Percentiles rank a stretch among this genome's conserved stretches.
phyloP scores from a whole-genome alignment of 2,329 filamentous ascomycete species.

The Colletotrichum sidae region DNA sequence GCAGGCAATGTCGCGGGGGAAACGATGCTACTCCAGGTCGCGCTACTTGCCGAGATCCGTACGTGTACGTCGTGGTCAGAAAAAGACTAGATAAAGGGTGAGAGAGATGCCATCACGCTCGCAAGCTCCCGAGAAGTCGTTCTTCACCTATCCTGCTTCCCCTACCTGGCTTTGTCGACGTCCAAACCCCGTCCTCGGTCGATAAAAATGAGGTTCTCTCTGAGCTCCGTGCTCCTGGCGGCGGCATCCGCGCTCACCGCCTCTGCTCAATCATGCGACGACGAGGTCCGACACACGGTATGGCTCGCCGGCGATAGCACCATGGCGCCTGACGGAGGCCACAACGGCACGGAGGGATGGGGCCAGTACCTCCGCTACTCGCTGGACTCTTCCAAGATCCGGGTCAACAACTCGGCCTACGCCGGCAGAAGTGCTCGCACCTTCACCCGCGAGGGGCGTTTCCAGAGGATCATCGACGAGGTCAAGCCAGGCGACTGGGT shows the following conservation, averaged over 20 bases:
- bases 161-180: not conserved
- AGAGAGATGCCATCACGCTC: not conserved
- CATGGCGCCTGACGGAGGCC: constrained; percentile 60
- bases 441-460: constrained; percentile 74
- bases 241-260: constrained; percentile 5
- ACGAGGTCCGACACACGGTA: constrained; percentile 49
- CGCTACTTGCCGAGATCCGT: constrained; percentile 26
- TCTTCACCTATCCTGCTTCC: fast-evolving
- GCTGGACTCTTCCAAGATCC: constrained; percentile 42
- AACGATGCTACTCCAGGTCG: constrained; percentile 1
- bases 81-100: not conserved
- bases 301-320: constrained; percentile 72
- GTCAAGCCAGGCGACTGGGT: constrained; percentile 72
- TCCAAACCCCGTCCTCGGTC: not conserved
- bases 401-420: constrained; percentile 71
- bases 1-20: constrained; percentile 19
- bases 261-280: constrained; percentile 9
- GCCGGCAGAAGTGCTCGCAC: constrained; percentile 76
- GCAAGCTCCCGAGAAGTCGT: not conserved
- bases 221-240: constrained; percentile 5
- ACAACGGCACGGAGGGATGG: constrained; percentile 66
- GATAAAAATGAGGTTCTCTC: constrained; percentile 6
- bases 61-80: too few relatives aligned
- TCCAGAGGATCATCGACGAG: constrained; percentile 64
- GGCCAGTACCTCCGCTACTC: constrained; percentile 69